Conservation (phyloP, 2,329 filamentous ascomycete genomes). For the Zymoseptoria passerinii region DNA sequence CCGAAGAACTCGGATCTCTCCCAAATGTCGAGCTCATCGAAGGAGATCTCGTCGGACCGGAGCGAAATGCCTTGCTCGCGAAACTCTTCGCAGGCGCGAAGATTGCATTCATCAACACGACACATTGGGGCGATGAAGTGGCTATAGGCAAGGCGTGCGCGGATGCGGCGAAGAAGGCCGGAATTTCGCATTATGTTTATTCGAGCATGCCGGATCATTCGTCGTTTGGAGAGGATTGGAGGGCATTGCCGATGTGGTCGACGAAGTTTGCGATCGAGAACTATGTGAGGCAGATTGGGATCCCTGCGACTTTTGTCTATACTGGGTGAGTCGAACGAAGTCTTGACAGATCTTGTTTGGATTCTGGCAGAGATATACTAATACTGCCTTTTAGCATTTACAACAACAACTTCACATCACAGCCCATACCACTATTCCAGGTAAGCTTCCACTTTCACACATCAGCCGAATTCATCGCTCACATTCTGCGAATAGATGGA, state of each 20-base stretch:
- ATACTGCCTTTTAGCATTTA: constrained; percentile 54
- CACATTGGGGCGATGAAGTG: constrained; percentile 90
- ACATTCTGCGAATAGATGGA: constrained; percentile 53
- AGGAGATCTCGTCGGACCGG: constrained; percentile 50
- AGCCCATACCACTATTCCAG: constrained; percentile 87
- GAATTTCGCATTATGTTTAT: constrained; percentile 88
- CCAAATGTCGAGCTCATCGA: constrained; percentile 70
- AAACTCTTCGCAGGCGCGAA: constrained; percentile 65
- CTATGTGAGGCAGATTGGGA: constrained; percentile 71
- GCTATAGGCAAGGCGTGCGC: constrained; percentile 81
- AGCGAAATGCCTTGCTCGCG: constrained; percentile 23
- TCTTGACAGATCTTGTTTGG: neutral
- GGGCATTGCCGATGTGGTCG: constrained; percentile 79
- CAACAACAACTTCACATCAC: constrained; percentile 96
- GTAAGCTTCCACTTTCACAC: neutral
- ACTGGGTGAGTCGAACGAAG: constrained; percentile 48
- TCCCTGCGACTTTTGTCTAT: constrained; percentile 89
- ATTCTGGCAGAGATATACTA: neutral
- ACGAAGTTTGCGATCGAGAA: constrained; percentile 89
- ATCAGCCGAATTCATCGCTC: neutral
- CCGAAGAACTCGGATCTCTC: constrained; percentile 72
- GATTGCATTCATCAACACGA: constrained; percentile 95
- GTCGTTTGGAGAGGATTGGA: constrained; percentile 67
- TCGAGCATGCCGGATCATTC: constrained; percentile 95
- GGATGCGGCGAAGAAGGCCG: constrained; percentile 75